Base-by-base conservation (phyloP, 2,329 filamentous ascomycete genomes). In the Neurospora sp. region DNA sequence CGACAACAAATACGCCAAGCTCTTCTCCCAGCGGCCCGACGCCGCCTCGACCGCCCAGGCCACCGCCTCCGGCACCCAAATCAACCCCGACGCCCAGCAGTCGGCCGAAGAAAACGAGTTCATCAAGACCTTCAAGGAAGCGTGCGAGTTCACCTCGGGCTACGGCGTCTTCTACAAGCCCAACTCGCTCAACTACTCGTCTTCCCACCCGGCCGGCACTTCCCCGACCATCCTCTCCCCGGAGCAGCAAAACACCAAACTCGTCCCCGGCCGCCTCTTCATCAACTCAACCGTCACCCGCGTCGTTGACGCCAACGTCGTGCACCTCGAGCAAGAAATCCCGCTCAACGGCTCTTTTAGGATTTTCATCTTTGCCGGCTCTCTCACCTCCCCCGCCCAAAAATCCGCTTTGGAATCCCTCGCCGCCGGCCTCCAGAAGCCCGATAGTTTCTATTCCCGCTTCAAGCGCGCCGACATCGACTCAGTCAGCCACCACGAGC, bases 61-160 rank as follows among this genome's bases (percentile, higher is more conserved):
- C 38, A 92, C 92, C 3, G 86, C 86, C 9, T 71, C 33, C 33
- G 33, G 5, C 33, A 36, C 33, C 33, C 33, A 33, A 33, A 33
- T 36, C 33, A 74, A 72, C 38, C 38, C 38, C 19, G 62, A 19
- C 62, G 46, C 71, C 10, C 46, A 19, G 36, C 28, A 58, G n/a
- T 19, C 68, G 3, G 70, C 78, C 4, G 84, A 88, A 66, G 89
- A 92, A 71, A 94, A 94, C 76, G 89, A 91, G 11, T 97, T 97
- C 78, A 88, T 97, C 78, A 91, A 91, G 81, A 93, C 90, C 0
- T 97, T 97, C 85, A 97, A 97, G 79, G 92, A 92, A 70, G 89
- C 89, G 38, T 97, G 93, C 83, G 93, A 96, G 77, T 97, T 97
- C 80, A 97, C 93, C 11, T 93, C 91, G 73, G 94, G 94, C 70